Evolutionary conservation across 2,329 filamentous ascomycete species (phyloP).

Genomic region (Onygenales sp.): DNA sequence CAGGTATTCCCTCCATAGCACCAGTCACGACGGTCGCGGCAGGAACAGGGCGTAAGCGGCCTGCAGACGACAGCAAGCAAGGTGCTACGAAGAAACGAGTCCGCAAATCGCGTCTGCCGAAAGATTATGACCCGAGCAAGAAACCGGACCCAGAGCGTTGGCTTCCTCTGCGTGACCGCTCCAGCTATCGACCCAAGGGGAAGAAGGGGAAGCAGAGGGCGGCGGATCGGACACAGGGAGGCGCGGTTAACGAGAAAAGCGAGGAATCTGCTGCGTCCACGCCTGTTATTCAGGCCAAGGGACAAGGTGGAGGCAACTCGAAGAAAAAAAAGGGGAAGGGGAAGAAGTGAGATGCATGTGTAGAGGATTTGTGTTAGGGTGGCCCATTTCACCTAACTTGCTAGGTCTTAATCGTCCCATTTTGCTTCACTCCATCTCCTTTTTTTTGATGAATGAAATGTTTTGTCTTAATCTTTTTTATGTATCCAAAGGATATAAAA

Average conservation of each 20-base stretch:
- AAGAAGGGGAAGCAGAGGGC: conserved; percentile 84
- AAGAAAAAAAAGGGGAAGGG: conserved; percentile 44
- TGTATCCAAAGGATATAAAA: no score
- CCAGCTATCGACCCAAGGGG: conserved; percentile 79
- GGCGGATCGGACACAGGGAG: conserved; percentile 73
- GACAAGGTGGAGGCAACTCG: conserved; percentile 26
- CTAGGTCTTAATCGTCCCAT: no score
- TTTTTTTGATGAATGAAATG: no score
- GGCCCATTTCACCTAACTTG: no score
- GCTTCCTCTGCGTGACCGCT: conserved; percentile 82
- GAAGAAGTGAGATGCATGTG: conserved; percentile 29
- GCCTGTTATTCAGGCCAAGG: conserved; percentile 19
- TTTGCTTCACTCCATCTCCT: no score
- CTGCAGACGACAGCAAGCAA: conserved; percentile 21
- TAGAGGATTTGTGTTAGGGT: not conserved
- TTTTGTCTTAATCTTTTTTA: no score
- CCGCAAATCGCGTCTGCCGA: conserved; percentile 38
- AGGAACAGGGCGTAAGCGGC: conserved; percentile 29
- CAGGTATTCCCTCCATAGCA: conserved; percentile 31
- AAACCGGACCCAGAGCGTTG: conserved; percentile 83
- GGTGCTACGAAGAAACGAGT: conserved; percentile 30
- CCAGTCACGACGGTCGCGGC: conserved; percentile 20
- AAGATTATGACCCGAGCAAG: conserved; percentile 58
- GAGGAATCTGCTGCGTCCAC: conserved; percentile 39
- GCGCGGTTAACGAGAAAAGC: conserved; percentile 63